Conservation (phyloP, 129 eudicot species). For the Flaveria linearis region DNA sequence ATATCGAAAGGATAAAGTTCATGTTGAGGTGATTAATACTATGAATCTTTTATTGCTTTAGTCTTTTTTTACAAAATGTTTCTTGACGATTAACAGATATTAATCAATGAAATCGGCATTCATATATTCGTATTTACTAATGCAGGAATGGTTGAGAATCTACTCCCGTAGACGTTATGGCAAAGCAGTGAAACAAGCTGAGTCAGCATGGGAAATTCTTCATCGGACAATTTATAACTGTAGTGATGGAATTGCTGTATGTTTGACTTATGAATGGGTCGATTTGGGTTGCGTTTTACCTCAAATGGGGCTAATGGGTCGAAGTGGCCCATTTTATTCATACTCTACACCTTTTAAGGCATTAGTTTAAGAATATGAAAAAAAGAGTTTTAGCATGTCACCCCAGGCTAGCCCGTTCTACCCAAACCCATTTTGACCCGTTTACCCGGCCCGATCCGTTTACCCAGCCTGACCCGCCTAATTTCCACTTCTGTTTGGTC, state of each 20-base stretch:
- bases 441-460: background rate
- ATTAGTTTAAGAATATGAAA: background rate
- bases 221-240: conserved; percentile 78
- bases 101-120: background rate
- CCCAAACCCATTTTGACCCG: background rate
- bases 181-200: conserved; percentile 57
- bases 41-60: background rate
- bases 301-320: background rate
- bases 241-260: conserved; percentile 87
- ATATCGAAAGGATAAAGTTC: conserved; percentile 65
- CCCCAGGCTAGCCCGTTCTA: background rate
- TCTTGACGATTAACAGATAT: background rate
- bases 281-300: conserved; percentile 4
- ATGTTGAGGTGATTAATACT: conserved; percentile 58
- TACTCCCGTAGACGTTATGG: conserved; percentile 91
- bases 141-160: conserved; percentile 82
- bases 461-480: background rate
- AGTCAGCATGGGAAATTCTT: conserved; percentile 89
- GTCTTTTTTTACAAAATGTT: background rate
- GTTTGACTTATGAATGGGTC: conserved; percentile 24
- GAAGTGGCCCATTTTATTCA: background rate
- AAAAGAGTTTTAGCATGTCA: background rate
- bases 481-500: background rate
- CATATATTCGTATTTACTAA: conserved; percentile 16
- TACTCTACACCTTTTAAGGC: background rate